Evolutionary conservation across 2,329 filamentous ascomycete genomes (phyloP).

Genomic region (Penicillium concentricum): DNA sequence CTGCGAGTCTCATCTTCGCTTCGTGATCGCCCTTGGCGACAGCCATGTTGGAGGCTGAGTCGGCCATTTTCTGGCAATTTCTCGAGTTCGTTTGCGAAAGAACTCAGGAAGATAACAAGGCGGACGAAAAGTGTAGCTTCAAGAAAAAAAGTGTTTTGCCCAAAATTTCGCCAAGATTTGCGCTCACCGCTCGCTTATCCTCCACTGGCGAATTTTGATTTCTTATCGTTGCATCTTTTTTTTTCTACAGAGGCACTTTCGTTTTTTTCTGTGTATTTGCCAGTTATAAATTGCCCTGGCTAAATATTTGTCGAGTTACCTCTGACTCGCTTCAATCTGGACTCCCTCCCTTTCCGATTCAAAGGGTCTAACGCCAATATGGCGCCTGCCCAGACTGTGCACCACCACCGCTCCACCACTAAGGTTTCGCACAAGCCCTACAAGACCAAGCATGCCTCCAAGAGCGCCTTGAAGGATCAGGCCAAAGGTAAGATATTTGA

Average conservation of each 20-base stretch:
- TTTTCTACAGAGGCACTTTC: conserved; percentile 7
- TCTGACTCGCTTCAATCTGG: conserved; percentile 28
- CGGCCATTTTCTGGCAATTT: conserved; percentile 28
- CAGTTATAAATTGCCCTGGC: conserved; percentile 1
- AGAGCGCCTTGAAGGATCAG: conserved; percentile 78
- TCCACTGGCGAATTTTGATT: conserved; percentile 39
- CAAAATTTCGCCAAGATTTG: conserved; percentile 42
- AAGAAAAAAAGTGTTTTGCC: conserved; percentile 25
- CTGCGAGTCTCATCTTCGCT: conserved; percentile 40
- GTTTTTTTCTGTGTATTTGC: not conserved
- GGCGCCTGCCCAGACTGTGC: conserved; percentile 62
- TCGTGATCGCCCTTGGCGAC: conserved; percentile 37
- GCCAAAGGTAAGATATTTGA: conserved; percentile 67
- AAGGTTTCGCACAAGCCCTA: conserved; percentile 86
- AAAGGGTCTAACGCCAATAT: conserved; percentile 71
- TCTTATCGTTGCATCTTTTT: conserved; percentile 24
- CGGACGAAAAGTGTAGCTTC: conserved; percentile 7
- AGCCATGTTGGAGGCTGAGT: conserved; percentile 29
- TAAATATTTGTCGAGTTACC: not conserved
- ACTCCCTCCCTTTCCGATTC: conserved; percentile 77
- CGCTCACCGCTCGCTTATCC: conserved; percentile 35
- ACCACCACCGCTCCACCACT: conserved; percentile 90
- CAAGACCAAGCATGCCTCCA: conserved; percentile 88
- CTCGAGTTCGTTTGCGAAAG: conserved; percentile 5
- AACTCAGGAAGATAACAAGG: conserved; percentile 5